Base-by-base conservation (phyloP, 2,329 filamentous ascomycete genomes). In the Epichloe brachyelytri region DNA sequence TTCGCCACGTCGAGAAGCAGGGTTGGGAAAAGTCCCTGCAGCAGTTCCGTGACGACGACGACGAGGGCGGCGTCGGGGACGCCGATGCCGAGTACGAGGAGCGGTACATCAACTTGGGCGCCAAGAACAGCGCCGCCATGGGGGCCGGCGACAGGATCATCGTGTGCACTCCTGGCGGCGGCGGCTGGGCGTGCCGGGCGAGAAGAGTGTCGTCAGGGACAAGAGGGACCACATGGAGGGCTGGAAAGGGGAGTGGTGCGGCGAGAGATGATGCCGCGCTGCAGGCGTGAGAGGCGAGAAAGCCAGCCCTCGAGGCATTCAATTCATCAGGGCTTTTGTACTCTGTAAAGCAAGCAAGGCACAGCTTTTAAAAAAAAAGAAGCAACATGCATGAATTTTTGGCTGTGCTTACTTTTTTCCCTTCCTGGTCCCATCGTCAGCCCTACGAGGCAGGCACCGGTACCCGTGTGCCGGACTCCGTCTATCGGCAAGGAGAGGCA, bases 111-210 rank as follows among this genome's bases (percentile, higher is more conserved):
- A 89, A 86, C 60, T 63, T 90, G 39, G 86, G 86, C 0, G 85
- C 80, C 1, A 91, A 91, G 73, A 91, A 90, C 58, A 88, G 82
- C 26, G 86, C 85, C 12, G 75, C 77, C 12, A 89, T 91, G 85
- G 74, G 80, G 61, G 73, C 81, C 1, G 87, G 87, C 0, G 87
- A 93, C 62, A 72, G 85, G 6, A 88, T 91, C 60, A 85, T 91
- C 51, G 73, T 93, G 17, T 75, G 76, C 56, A 91, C 87, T 4
- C 87, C 87, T 3, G 87, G 87, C 33, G 87, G 87, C 50, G 87
- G 87, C 41, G 87, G 82, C 0, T 91, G 85, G 86, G 85, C 0
- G 65, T 65, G 39, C 69, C 73, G 0, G 84, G 82, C 0, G 71
- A 77, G 51, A 72, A 78, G 58, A 83, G 74, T 63, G 68, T 73